These are phyloP conservation scores for Perilla frutescens DNA, from an alignment of 257 asterid genomes.

Conservation along the genomic window DNA sequence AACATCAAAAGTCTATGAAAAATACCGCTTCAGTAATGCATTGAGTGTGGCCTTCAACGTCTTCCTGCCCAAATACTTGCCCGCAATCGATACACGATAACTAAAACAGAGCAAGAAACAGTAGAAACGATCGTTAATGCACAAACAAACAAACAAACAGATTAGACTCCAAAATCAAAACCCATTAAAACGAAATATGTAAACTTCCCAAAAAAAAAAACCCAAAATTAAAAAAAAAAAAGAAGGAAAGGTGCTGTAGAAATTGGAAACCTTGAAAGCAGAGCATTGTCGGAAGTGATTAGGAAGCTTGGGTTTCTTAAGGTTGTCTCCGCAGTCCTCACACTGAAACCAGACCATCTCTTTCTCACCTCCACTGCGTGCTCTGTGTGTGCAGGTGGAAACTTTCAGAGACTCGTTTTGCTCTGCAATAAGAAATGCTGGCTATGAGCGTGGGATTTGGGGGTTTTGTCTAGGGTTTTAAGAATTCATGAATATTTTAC, in stretches of 20 bases:
- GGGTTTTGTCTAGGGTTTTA: constrained; percentile 43
- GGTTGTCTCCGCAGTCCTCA: constrained; percentile 95
- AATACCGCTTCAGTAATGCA: constrained; percentile 93
- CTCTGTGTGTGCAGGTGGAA: constrained; percentile 28
- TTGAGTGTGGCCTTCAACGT: constrained; percentile 82
- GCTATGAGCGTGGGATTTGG: background rate
- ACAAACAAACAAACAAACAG: background rate
- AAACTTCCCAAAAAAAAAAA: background rate
- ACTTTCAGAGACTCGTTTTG: background rate
- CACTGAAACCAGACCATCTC: constrained; percentile 99
- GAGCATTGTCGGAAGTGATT: constrained; percentile 85
- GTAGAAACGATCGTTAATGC: background rate
- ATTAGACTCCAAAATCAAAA: constrained; percentile 15
- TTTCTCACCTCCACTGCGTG: constrained; percentile 32
- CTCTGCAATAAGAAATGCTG: constrained; percentile 15
- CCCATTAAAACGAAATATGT: background rate
- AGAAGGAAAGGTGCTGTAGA: background rate
- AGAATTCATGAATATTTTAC: background rate
- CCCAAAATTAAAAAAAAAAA: background rate
- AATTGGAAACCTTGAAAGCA: constrained; percentile 68
- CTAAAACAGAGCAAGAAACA: constrained; percentile 41
- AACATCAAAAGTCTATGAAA: background rate
- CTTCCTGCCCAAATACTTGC: constrained; percentile 68
- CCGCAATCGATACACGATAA: constrained; percentile 96
- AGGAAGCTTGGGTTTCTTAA: constrained; percentile 92